phyloP scores from a whole-genome alignment of 2,329 filamentous ascomycete genomes.

The Lasiodiplodia gonubiensis region DNA sequence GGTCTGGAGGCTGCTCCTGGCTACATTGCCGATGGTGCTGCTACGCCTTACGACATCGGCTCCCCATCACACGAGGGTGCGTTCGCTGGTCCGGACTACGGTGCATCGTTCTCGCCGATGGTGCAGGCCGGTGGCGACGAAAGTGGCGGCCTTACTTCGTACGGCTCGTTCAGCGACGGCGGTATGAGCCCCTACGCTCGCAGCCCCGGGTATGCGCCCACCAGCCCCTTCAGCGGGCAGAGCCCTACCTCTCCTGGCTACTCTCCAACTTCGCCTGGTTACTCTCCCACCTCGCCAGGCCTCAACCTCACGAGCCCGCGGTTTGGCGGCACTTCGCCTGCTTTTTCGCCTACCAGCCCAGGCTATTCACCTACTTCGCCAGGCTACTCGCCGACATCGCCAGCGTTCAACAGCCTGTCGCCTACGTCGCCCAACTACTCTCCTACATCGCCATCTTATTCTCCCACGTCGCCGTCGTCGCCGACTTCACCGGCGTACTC shows the following conservation, averaged over 20 bases:
- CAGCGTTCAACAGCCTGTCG: slow-evolving; percentile 55
- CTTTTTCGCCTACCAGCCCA: slow-evolving; percentile 59
- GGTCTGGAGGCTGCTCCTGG: slow-evolving; percentile 78
- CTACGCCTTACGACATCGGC: slow-evolving; percentile 86
- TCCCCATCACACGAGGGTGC: slow-evolving; percentile 67
- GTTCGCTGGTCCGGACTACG: slow-evolving; percentile 65
- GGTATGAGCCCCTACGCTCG: slow-evolving; percentile 72
- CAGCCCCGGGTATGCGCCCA: slow-evolving; percentile 71
- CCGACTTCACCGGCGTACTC: slow-evolving; percentile 63
- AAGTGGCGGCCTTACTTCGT: slow-evolving; percentile 64
- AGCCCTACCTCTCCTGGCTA: slow-evolving; percentile 50
- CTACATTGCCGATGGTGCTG: slow-evolving; percentile 78
- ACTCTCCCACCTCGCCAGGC: slow-evolving; percentile 67
- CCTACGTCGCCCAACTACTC: slow-evolving; percentile 64
- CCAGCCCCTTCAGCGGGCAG: slow-evolving; percentile 72
- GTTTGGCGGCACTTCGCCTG: slow-evolving; percentile 39
- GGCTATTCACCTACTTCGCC: slow-evolving; percentile 67
- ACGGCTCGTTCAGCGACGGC: slow-evolving; percentile 70
- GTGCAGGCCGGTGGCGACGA: slow-evolving; percentile 68
- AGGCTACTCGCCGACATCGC: slow-evolving; percentile 78
- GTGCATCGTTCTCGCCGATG: slow-evolving; percentile 75
- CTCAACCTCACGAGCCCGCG: slow-evolving; percentile 62
- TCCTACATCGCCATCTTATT: slow-evolving; percentile 70
- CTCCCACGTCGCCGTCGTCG: slow-evolving; percentile 69
- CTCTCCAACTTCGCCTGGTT: slow-evolving; percentile 52